phyloP scores from a whole-genome alignment of 495 filamentous ascomycete genomes.

The Xylaria intraflava region DNA sequence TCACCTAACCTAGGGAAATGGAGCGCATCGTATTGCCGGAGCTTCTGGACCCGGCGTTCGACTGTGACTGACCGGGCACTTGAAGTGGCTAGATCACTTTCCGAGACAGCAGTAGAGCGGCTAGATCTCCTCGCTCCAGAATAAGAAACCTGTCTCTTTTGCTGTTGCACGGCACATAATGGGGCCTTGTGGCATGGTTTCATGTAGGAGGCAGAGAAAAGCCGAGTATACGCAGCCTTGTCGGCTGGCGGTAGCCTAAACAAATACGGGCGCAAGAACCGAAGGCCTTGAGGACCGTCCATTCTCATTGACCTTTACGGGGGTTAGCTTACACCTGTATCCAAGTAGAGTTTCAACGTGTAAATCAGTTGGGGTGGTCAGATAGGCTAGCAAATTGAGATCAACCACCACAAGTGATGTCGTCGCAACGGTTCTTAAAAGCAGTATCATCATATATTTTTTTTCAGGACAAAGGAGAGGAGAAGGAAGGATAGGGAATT shows the following conservation, averaged over 20 bases:
- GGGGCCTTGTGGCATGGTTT: conserved; percentile 3
- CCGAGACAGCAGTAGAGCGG: neutral
- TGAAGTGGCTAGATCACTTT: conserved; percentile 2
- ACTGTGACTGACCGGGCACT: conserved; percentile 7
- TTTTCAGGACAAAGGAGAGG: neutral
- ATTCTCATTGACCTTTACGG: conserved; percentile 23
- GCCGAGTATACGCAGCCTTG: conserved; percentile 16
- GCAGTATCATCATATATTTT: conserved; percentile 39
- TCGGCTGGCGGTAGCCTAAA: conserved; percentile 29
- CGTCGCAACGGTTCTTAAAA: conserved; percentile 91
- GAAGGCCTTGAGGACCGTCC: conserved; percentile 32
- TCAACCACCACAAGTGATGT: conserved; percentile 57
- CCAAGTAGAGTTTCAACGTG: neutral
- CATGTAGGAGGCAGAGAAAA: conserved; percentile 14
- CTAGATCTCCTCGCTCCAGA: neutral
- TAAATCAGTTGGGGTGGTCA: conserved; percentile 23
- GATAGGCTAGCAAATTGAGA: conserved; percentile 47
- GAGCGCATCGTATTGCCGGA: conserved; percentile 29
- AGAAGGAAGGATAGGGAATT: neutral
- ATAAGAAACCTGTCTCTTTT: neutral
- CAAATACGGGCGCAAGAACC: conserved; percentile 50
- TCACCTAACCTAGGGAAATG: conserved; percentile 33
- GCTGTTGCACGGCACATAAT: neutral
- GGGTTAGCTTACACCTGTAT: conserved; percentile 11
- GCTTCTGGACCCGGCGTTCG: conserved; percentile 19